Evolutionary conservation across 83 land plant genomes (phyloP), one percentile per base, ranked within the genome.

Genomic region (Diphasiastrum complanatum): DNA sequence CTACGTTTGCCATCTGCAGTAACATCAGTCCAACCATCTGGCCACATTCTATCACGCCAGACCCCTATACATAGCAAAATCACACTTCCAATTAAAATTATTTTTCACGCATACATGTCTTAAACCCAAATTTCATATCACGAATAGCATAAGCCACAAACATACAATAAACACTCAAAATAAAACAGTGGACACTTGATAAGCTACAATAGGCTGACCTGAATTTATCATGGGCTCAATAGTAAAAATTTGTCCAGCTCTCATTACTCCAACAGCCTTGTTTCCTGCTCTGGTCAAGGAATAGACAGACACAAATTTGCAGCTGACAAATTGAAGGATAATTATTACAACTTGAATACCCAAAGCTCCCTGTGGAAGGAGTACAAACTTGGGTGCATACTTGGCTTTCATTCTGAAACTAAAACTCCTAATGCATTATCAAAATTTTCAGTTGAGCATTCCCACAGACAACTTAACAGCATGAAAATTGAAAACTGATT

Each of bases 181-280:
- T 12, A 33, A 34, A 45, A 31, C 20, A 33, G 30, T 27, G 19
- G 31, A 37, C 23, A 19, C 10, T 10, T 6, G 6, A 10, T 48
- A 14, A 38, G 22, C 2, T 50, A 40, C 40, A 28, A 45, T 25
- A 14, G 16, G 54, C 69, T 36, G 2, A 88, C 97, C 98, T 66
- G 84, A 47, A 71, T 93, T 93, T 34, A 93, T 93, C 98, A 93
- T 93, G 5, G 98, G 98, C 70, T 93, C 98, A 62, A 93, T 93
- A 6, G 98, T 89, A 60, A 93, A 93, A 14, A 79, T 89, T 70
- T 93, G 98, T 33, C 98, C 98, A 5, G 89, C 96, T 70, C 89
- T 93, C 98, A 93, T 93, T 38, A 88, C 81, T 50, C 98, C 98
- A 32, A 93, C 98, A 37, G 98, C 98, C 73, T 93, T 93, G 69